phyloP scores from a whole-genome alignment of 2,329 filamentous ascomycete species.

The Immersiporthe knoxdaviesiana region DNA sequence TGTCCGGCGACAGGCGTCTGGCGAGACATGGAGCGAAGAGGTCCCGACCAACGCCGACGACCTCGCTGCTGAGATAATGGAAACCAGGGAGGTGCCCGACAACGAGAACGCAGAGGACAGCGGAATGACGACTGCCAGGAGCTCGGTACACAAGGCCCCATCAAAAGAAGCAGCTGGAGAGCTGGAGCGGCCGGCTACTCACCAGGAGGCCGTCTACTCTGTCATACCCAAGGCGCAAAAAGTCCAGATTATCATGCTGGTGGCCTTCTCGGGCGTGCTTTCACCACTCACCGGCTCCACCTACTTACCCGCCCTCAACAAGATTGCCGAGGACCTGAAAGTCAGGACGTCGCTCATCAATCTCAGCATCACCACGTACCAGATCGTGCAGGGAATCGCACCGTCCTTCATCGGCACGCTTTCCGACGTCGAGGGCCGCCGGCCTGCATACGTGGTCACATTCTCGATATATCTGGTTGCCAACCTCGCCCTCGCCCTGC shows the following conservation, averaged over 20 bases:
- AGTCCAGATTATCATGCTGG: constrained; percentile 11
- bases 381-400: constrained; percentile 30
- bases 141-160: background rate
- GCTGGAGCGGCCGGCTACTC: background rate
- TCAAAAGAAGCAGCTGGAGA: background rate
- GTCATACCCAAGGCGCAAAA: constrained; percentile 19
- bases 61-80: constrained; percentile 10
- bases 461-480: constrained; percentile 52
- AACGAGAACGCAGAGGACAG: background rate
- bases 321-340: constrained; percentile 44
- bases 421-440: constrained; percentile 36
- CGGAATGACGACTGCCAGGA: background rate
- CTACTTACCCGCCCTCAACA: constrained; percentile 47
- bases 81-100: background rate
- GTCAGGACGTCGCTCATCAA: constrained; percentile 49
- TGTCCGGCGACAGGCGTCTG: background rate
- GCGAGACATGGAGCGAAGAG: background rate
- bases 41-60: constrained; percentile 11
- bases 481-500: constrained; percentile 51
- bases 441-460: constrained; percentile 51
- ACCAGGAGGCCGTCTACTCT: constrained; percentile 16
- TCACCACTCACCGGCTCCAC: constrained; percentile 29
- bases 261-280: constrained; percentile 10
- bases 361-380: constrained; percentile 48
- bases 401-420: constrained; percentile 44